Evolutionary conservation across 371 early-diverging fungal genomes (phyloP), one percentile per base, ranked within the genome.

Genomic region (Batrachochytrium dendrobatidis): DNA sequence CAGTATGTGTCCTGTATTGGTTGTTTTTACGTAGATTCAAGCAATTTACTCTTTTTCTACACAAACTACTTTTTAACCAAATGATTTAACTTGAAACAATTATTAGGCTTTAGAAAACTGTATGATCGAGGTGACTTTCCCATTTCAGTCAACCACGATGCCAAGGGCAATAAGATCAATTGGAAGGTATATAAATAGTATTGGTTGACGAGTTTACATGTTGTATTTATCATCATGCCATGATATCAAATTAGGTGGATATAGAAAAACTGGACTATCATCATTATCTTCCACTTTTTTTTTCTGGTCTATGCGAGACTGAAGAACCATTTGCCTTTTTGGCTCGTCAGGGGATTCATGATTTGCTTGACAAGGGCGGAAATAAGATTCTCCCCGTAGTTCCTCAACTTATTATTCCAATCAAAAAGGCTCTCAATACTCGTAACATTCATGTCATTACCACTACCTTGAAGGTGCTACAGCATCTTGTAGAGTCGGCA

Each of bases 221-320:
- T 12, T 39, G 15, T 39, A 12, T 39, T n/a, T 12, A 15, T n/a
- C 12, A 39, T 39, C 39, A n/a, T 39, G 39, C 39, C 39, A 39
- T n/a, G 39, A 15, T 39, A 29, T n/a, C 12, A 34, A 24, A 12
- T 7, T 53, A 77, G 74, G 81, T 81, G 34, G 81, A 81, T 58
- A 79, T 81, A 56, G 81, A 79, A 54, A 81, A 81, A 59, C 74
- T 81, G 43, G 81, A 81, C 60, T 81, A 78, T 64, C 81, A 81
- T 59, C 81, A 81, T 62, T 81, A 81, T 66, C 73, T 81, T 12
- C 81, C 81, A 7, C 72, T 81, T 28, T 81, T 81, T 60, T 81
- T 81, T 58, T 76, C 76, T 17, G 81, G 81, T 22, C 62, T 81
- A 33, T 81, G 80, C 59, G 81, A 81, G 50, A 81, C 81, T 1